Base-by-base conservation (phyloP, 2,329 filamentous ascomycete genomes). In the Ilyonectria destructans region DNA sequence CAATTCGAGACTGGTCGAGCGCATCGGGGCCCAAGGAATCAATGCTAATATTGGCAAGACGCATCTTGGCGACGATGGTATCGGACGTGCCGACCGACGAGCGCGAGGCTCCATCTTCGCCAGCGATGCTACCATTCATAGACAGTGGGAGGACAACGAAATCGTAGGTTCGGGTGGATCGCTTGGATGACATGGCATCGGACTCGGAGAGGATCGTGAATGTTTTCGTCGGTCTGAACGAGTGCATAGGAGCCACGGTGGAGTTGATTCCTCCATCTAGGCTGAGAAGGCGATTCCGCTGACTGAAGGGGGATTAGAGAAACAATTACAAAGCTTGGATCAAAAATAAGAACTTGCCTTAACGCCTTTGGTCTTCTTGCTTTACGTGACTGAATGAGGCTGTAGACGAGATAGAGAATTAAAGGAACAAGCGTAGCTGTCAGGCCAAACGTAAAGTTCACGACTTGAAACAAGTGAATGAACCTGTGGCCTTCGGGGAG, bases 121-220 rank as follows among this genome's bases (percentile, higher is more conserved):
- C 65, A 10, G 40, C 54, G 7, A 58, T 52, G 40, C 23, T 59
- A 19, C 49, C 45, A 12, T 37, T 40, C 67, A 69, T 63, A 13
- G 55, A 31, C 4, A 69, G 59, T 19, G 67, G 67, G 3, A 67
- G n/a, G 3, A 69, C 46, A 48, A 69, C 64, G 8, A 69, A 33
- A 17, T 69, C 67, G 12, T 64, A 63, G 3, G 52, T 29, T 21
- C 55, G 43, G 19, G 56, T 37, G 4, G 35, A 31, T n/a, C 40
- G 52, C 33, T 52, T 52, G 26, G 55, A 21, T 21, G 49, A 37
- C 4, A 19, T 51, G 45, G 51, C 49, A 21, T 66, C 64, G 10
- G 54, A 40, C 13, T 62, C 59, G 26, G 64, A 52, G 15, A 66
- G 26, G 45, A 58, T 56, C 3, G 35, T 45, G 52, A 66, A 66